Percentiles rank a stretch among this genome's conserved stretches.
These are phyloP conservation scores for Parastagonospora nodorum DNA, from an alignment of 2,329 filamentous ascomycete species.

Conservation along the genomic window DNA sequence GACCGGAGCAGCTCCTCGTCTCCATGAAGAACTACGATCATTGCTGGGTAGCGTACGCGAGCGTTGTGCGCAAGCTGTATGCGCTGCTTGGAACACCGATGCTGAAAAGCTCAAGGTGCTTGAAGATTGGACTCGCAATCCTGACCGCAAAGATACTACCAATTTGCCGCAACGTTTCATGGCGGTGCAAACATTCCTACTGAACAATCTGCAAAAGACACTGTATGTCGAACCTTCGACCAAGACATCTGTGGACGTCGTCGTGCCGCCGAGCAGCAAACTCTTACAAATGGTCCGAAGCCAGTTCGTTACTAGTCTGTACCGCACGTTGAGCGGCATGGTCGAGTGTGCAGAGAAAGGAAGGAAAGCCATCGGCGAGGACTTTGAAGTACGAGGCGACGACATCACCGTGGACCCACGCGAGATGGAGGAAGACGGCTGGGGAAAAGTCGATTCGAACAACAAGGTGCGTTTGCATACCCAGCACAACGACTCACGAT, in stretches of 20 bases:
- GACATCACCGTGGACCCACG: conserved; percentile 48
- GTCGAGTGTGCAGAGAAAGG: conserved; percentile 92
- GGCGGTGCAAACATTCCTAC: conserved; percentile 79
- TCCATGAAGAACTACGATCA: conserved; percentile 71
- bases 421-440: conserved; percentile 31
- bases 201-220: conserved; percentile 91
- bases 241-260: conserved; percentile 78
- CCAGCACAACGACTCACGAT: background rate
- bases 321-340: conserved; percentile 93
- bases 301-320: conserved; percentile 91
- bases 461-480: conserved; percentile 35
- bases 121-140: conserved; percentile 88
- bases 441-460: conserved; percentile 41
- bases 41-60: conserved; percentile 82
- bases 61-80: conserved; percentile 81
- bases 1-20: conserved; percentile 54
- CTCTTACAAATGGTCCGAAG: conserved; percentile 86
- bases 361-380: conserved; percentile 64
- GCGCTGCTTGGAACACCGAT: conserved; percentile 90
- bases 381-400: conserved; percentile 59
- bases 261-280: conserved; percentile 84
- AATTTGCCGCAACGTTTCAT: conserved; percentile 87
- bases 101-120: conserved; percentile 90
- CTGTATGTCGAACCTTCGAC: conserved; percentile 87
- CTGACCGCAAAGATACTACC: conserved; percentile 83